Evolutionary conservation across 352 stramenopile genomes (phyloP), one percentile per base, ranked within the genome.

Genomic region (Globisporangium splendens): DNA sequence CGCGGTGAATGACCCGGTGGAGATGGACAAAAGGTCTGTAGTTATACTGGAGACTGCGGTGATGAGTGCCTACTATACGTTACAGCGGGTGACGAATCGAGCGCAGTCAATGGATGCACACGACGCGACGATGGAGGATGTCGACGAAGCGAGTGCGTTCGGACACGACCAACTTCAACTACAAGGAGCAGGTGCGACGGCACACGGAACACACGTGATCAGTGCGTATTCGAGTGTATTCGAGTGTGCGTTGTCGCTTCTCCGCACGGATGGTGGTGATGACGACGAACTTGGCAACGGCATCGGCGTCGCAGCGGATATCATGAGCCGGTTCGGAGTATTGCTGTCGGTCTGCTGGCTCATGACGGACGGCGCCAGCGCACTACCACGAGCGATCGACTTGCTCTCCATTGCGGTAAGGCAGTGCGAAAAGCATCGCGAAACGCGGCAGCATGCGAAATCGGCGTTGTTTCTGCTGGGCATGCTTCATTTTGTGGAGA

Each of bases 391-490:
- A 3, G 28, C 31, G 31, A 46, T 47, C 2, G 49, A 62, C 14
- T 33, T 65, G 2, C 59, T 65, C 0, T 21, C 35, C 5, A 12
- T 21, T 3, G 51, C 44, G 18, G 59, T n/a, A 7, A 22, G 49
- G 33, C 35, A 38, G n/a, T 65, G 59, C 20, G 35, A 22, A 4
- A 13, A 15, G 15, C 13, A 59, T 14, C 49, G 20, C 1, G 49
- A 46, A 6, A 39, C 49, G 5, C 42, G 12, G 18, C 5, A 10
- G 0, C 39, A 33, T 12, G 56, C 46, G 8, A 72, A 69, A 38
- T 71, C 66, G 63, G 61, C 71, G 14, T 52, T 79, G n/a, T 83
- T 91, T 50, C 17, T 80, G 11, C 56, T 71, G 56, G 78, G 62
- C 7, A 68, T 87, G 50, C 46, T 83, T 6, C 21, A 67, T 11